Evolutionary conservation across 352 stramenopile genomes (phyloP).

Genomic region (Elongisporangium prolatum): DNA sequence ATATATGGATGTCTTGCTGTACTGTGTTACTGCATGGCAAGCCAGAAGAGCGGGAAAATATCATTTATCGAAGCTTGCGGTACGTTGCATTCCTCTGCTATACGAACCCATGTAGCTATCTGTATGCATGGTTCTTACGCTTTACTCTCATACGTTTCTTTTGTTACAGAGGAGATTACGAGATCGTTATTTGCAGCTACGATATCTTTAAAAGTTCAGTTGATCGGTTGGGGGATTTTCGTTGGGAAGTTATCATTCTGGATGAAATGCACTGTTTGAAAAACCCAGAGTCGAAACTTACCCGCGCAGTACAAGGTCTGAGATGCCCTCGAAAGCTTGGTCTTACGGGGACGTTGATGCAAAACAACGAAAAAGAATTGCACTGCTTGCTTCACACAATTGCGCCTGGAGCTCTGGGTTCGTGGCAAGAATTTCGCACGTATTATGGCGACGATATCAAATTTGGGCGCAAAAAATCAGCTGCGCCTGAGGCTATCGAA

Average conservation of each 20-base stretch:
- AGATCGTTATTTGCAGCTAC: constrained; percentile 82
- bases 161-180: constrained; percentile 63
- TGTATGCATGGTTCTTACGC: constrained; percentile 56
- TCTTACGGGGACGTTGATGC: constrained; percentile 87
- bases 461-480: constrained; percentile 77
- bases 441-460: constrained; percentile 84
- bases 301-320: constrained; percentile 63
- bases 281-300: constrained; percentile 95
- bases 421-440: constrained; percentile 60
- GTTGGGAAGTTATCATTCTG: constrained; percentile 94
- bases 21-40: constrained; percentile 67
- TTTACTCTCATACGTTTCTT: constrained; percentile 26
- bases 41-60: constrained; percentile 39
- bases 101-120: neutral
- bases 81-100: constrained; percentile 25
- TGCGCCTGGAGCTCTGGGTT: constrained; percentile 53
- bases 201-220: constrained; percentile 88
- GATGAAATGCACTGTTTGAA: constrained; percentile 99
- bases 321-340: constrained; percentile 67
- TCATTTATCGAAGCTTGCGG: constrained; percentile 68
- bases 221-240: constrained; percentile 73
- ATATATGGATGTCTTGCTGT: constrained; percentile 87
- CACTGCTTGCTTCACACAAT: constrained; percentile 78
- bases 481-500: constrained; percentile 47
- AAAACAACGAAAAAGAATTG: constrained; percentile 85